A percentile compares a stretch with the other conserved stretches of the same genome.
phyloP scores from a whole-genome alignment of 352 stramenopile genomes.

The Globisporangium echinulatum region DNA sequence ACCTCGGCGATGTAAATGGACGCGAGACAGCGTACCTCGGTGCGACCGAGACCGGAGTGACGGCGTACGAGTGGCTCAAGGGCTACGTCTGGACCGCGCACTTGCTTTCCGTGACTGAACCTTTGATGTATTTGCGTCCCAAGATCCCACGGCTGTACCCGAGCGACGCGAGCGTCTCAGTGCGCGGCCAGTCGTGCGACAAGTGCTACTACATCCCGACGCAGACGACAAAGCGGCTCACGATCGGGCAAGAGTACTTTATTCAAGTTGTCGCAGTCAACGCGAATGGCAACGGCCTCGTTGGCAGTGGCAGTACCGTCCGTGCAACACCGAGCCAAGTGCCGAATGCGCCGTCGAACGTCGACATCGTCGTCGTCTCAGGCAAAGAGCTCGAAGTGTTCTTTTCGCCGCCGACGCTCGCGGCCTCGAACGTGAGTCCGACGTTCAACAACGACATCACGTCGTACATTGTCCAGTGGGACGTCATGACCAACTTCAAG shows the following conservation, averaged over 20 bases:
- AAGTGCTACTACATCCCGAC: slow-evolving; percentile 71
- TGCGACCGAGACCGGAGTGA: slow-evolving; percentile 25
- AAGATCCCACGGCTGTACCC: slow-evolving; percentile 57
- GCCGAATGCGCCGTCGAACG: slow-evolving; percentile 81
- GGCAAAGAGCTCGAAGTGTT: slow-evolving; percentile 85
- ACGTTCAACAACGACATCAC: slow-evolving; percentile 83
- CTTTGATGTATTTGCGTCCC: slow-evolving; percentile 35
- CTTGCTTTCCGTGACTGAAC: slow-evolving; percentile 37
- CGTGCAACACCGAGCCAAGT: slow-evolving; percentile 73
- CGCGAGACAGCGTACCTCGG: slow-evolving; percentile 51
- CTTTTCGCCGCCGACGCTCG: slow-evolving; percentile 74
- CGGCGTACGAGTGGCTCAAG: slow-evolving; percentile 66
- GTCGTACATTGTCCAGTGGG: slow-evolving; percentile 88
- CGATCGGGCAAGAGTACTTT: slow-evolving; percentile 67
- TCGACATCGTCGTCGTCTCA: slow-evolving; percentile 85
- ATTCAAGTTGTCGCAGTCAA: slow-evolving; percentile 79
- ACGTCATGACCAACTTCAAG: slow-evolving; percentile 58
- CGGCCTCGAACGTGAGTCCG: slow-evolving; percentile 43
- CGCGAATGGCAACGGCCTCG: slow-evolving; percentile 52
- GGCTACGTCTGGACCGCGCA: slow-evolving; percentile 60
- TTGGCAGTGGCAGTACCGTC: slow-evolving; percentile 21
- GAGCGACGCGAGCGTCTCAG: slow-evolving; percentile 26
- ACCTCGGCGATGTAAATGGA: slow-evolving; percentile 54
- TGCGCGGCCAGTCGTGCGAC: slow-evolving; percentile 34
- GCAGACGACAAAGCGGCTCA: slow-evolving; percentile 47